phyloP scores from a whole-genome alignment of 176 grass and related monocot species.

The Guadua angustifolia region DNA sequence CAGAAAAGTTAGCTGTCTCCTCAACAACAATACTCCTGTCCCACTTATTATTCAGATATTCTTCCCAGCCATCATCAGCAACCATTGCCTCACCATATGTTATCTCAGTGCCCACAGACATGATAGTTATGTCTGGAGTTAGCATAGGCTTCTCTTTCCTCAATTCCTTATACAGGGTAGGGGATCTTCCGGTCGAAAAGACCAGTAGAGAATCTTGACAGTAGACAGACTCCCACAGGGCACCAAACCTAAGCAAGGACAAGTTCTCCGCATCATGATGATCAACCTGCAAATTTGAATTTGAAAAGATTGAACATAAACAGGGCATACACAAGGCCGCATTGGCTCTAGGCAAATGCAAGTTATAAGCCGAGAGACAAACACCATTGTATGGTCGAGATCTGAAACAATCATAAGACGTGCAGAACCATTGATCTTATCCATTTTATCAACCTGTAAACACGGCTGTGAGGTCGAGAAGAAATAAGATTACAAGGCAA shows the following conservation, averaged over 20 bases:
- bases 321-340: background rate
- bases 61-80: constrained; percentile 79
- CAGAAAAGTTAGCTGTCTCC: constrained; percentile 64
- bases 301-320: constrained; percentile 17
- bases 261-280: constrained; percentile 81
- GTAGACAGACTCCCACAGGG: constrained; percentile 80
- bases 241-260: constrained; percentile 77
- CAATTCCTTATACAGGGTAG: constrained; percentile 77
- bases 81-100: constrained; percentile 81
- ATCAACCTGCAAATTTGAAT: constrained; percentile 66
- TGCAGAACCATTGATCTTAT: constrained; percentile 73
- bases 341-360: constrained; percentile 10
- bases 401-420: constrained; percentile 97
- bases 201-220: constrained; percentile 78
- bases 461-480: background rate
- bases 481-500: background rate
- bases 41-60: constrained; percentile 82
- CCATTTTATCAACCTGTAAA: constrained; percentile 65
- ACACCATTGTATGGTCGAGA: constrained; percentile 95
- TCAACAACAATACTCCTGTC: constrained; percentile 69
- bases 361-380: background rate
- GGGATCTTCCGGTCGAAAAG: constrained; percentile 80
- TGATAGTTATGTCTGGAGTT: constrained; percentile 86
- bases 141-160: constrained; percentile 90
- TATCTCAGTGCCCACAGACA: constrained; percentile 93